A percentile compares a stretch with the other conserved stretches of the same genome.
phyloP scores from a whole-genome alignment of 2,329 filamentous ascomycete genomes.

The Pseudocercospora ulei region DNA sequence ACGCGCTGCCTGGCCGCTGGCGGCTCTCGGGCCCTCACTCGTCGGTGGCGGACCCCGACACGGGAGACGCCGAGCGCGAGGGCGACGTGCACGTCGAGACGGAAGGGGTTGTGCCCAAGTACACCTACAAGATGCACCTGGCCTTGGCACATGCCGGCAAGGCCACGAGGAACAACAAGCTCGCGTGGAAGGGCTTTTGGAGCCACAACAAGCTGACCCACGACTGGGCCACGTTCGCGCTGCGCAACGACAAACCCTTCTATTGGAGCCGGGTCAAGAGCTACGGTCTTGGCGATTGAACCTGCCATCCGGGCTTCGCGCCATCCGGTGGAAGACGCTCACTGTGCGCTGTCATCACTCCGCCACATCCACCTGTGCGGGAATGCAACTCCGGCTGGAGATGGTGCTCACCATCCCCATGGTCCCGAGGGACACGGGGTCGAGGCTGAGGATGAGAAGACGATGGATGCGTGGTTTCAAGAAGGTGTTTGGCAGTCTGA shows the following conservation, averaged over 20 bases:
- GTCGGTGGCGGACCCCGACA: slow-evolving; percentile 17
- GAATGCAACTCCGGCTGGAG: no score
- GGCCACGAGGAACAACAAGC: slow-evolving; percentile 67
- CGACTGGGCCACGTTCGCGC: slow-evolving; percentile 73
- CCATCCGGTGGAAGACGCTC: no score
- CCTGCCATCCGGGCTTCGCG: no score
- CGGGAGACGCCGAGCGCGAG: slow-evolving; percentile 41
- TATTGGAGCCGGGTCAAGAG: slow-evolving; percentile 55
- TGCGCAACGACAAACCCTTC: slow-evolving; percentile 53
- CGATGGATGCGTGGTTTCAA: no score
- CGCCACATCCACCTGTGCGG: no score
- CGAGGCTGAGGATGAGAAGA: no score
- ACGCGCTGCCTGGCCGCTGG: slow-evolving; percentile 59
- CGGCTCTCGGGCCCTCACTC: slow-evolving; percentile 47
- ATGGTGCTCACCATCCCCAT: no score
- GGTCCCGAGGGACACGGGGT: no score
- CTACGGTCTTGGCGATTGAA: slow-evolving; percentile 32
- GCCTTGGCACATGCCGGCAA: slow-evolving; percentile 54
- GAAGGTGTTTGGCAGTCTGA: no score
- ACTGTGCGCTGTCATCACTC: no score
- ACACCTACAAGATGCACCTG: slow-evolving; percentile 75
- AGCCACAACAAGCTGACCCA: slow-evolving; percentile 83
- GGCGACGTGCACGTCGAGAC: slow-evolving; percentile 75
- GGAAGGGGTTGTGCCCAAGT: slow-evolving; percentile 67
- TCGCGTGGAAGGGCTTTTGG: slow-evolving; percentile 82